These are phyloP conservation scores for Boletus subcaerulescens DNA, from an alignment of 768 basidiomycete genomes.

Conservation along the genomic window DNA sequence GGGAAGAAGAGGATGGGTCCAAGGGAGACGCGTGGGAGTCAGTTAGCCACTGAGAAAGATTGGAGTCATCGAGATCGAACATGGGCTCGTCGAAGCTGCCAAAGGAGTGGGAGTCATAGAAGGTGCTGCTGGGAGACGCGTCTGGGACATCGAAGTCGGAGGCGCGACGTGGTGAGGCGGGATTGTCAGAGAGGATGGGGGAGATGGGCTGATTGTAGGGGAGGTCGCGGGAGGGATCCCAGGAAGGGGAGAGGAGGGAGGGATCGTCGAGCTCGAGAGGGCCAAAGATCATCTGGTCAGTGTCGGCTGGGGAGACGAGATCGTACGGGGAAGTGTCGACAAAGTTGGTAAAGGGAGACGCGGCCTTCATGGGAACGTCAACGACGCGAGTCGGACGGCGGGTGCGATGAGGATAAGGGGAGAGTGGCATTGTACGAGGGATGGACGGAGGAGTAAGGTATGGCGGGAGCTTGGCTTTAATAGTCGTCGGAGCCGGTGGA, in stretches of 20 bases:
- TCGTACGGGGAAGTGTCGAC: constrained; percentile 44
- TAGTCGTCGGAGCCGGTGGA: constrained; percentile 36
- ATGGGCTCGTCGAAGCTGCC: constrained; percentile 31
- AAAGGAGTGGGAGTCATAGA: constrained; percentile 34
- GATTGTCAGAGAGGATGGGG: constrained; percentile 38
- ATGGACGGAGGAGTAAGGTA: constrained; percentile 24
- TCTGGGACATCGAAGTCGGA: constrained; percentile 41
- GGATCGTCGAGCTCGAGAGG: constrained; percentile 34
- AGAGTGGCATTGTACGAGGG: constrained; percentile 41
- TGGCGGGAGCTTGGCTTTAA: constrained; percentile 31
- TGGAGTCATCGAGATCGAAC: constrained; percentile 41
- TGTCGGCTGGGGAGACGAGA: constrained; percentile 31
- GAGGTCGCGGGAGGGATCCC: constrained; percentile 33
- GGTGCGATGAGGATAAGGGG: constrained; percentile 36
- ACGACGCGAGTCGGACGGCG: constrained; percentile 17
- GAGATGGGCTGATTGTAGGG: constrained; percentile 40
- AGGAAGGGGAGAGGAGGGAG: constrained; percentile 26
- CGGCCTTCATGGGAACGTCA: constrained; percentile 31
- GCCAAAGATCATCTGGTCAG: constrained; percentile 35
- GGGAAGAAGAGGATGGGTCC: constrained; percentile 46
- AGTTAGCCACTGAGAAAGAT: constrained; percentile 59
- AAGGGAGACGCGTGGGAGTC: constrained; percentile 47
- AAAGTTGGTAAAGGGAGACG: constrained; percentile 29
- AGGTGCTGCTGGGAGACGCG: constrained; percentile 37
- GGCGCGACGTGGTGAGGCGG: constrained; percentile 38